Conservation (phyloP, 2,329 filamentous ascomycete genomes). For the Penicillium sp. region DNA sequence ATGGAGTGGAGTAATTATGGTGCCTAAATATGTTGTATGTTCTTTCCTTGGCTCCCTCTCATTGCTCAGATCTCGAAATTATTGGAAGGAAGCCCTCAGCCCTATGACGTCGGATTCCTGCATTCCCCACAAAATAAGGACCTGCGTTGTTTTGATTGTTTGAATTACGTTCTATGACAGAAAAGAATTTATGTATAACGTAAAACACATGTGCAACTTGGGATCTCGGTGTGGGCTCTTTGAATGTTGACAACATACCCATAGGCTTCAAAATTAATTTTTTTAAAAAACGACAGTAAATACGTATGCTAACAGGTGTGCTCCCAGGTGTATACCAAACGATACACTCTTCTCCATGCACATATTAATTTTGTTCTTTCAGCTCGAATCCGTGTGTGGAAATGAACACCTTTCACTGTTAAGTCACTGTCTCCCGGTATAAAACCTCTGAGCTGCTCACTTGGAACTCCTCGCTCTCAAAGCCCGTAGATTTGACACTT, state of each 20-base stretch:
- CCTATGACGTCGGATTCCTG: conserved; percentile 2
- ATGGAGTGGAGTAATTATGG: not conserved
- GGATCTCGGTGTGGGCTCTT: too few species aligned
- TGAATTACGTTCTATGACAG: too few species aligned
- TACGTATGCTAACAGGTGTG: too few species aligned
- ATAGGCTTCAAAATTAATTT: too few species aligned
- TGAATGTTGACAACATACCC: too few species aligned
- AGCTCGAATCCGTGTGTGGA: not conserved
- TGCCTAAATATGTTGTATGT: not conserved
- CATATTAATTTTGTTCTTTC: too few species aligned
- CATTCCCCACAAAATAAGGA: not conserved
- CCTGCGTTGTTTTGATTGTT: too few species aligned
- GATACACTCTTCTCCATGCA: too few species aligned
- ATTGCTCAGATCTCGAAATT: not conserved
- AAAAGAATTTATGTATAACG: too few species aligned
- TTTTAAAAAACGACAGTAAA: too few species aligned
- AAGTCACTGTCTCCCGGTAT: not conserved
- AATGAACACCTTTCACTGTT: not conserved
- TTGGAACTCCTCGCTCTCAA: not conserved
- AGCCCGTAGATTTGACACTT: not conserved
- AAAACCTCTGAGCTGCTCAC: not conserved
- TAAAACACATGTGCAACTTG: too few species aligned
- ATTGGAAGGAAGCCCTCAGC: not conserved
- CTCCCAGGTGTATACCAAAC: not conserved
- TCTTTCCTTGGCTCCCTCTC: not conserved